Evolutionary conservation across 768 basidiomycete species (phyloP).

Genomic region (Mycena venus): DNA sequence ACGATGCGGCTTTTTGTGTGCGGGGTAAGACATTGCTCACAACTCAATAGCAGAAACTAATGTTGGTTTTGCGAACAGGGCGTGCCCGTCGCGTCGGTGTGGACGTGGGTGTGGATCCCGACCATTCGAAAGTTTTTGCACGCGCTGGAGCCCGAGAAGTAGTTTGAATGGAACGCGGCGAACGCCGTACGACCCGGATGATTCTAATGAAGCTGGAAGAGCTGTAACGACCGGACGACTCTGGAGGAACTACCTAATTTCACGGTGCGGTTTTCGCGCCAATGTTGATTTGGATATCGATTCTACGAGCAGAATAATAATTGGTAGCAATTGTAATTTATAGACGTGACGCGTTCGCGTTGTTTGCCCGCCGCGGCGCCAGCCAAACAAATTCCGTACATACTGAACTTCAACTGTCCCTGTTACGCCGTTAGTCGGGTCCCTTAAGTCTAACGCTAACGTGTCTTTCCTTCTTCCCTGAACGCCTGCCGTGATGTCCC

Average conservation of each 20-base stretch:
- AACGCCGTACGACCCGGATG: too few species aligned
- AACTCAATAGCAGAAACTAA: not conserved
- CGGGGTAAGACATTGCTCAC: not conserved
- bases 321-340: not conserved
- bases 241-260: not conserved
- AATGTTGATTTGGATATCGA: too few species aligned
- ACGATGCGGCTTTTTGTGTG: not conserved
- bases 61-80: not conserved
- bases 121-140: not conserved
- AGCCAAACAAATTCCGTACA: not conserved
- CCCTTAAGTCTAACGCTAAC: too few species aligned
- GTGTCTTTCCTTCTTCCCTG: not conserved
- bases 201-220: too few species aligned
- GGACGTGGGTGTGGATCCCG: slow-evolving; percentile 25
- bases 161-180: not conserved
- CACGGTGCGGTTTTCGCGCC: too few species aligned
- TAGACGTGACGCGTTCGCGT: not conserved
- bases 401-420: not conserved
- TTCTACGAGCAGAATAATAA: too few species aligned
- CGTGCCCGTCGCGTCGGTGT: slow-evolving; percentile 22
- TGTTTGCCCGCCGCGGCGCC: not conserved
- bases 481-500: not conserved
- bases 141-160: not conserved
- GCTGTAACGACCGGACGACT: too few species aligned
- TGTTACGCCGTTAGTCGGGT: not conserved